phyloP scores from a whole-genome alignment of 208 protist genomes.

The Novymonas esmeraldas region DNA sequence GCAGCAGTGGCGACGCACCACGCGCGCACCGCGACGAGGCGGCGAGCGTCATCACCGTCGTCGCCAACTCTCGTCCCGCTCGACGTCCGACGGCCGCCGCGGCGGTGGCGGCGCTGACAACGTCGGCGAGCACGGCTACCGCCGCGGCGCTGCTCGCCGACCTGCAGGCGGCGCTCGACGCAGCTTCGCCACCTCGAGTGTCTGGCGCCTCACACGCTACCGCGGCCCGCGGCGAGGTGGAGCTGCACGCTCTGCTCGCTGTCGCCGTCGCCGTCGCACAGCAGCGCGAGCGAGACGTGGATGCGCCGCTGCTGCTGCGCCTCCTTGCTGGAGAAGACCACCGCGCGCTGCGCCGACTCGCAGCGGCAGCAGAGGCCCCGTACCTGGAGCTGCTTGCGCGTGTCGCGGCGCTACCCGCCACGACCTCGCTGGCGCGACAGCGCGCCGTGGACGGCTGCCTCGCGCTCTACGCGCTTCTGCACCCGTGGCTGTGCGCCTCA shows the following conservation, averaged over 20 bases:
- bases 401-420: background rate
- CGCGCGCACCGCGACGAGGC: too few species aligned
- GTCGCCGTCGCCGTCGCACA: constrained; percentile 6
- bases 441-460: constrained; percentile 9
- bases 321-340: constrained; percentile 3
- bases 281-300: background rate
- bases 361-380: background rate
- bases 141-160: too few species aligned
- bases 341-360: background rate
- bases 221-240: background rate
- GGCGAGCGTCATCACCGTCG: too few species aligned
- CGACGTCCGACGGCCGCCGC: too few species aligned
- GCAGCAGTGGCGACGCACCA: too few species aligned
- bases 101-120: too few species aligned
- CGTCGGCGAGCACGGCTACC: too few species aligned
- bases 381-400: background rate
- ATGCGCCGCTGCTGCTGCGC: background rate
- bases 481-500: constrained; percentile 17
- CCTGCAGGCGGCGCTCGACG: too few species aligned
- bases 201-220: too few species aligned
- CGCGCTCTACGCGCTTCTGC: constrained; percentile 9
- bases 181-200: too few species aligned
- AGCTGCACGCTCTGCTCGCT: constrained; percentile 14
- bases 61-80: too few species aligned
- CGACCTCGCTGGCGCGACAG: too few species aligned